Percentiles rank a stretch among this genome's conserved stretches.
Conservation (phyloP, 179 eudicot species). For the Gypsophila paniculata region DNA sequence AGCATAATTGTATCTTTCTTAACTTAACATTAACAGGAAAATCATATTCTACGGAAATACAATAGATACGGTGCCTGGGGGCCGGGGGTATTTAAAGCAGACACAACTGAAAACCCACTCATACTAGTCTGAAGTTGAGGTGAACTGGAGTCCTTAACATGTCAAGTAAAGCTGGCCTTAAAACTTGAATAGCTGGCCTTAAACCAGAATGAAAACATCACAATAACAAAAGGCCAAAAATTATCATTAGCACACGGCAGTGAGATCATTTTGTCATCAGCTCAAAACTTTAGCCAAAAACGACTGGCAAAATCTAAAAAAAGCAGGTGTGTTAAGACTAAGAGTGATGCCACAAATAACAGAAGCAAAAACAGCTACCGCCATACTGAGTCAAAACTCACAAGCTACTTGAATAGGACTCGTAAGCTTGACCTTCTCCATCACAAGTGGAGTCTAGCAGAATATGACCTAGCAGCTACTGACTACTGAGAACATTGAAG, state of each 20-base stretch:
- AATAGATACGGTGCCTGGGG: background rate
- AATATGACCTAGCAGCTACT: background rate
- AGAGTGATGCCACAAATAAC: background rate
- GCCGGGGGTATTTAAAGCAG: background rate
- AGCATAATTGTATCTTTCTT: background rate
- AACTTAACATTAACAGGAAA: background rate
- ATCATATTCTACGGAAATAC: constrained; percentile 1
- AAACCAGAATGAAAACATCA: background rate
- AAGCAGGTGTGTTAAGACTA: background rate
- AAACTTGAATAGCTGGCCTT: background rate
- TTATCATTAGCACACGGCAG: background rate
- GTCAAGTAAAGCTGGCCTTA: constrained; percentile 1
- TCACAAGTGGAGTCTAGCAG: background rate
- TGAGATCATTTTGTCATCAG: background rate
- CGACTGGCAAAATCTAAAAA: background rate
- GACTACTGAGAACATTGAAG: background rate
- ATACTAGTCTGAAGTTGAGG: background rate
- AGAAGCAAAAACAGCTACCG: background rate
- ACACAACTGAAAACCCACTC: background rate
- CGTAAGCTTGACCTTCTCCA: background rate
- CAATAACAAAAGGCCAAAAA: background rate
- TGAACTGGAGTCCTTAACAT: background rate
- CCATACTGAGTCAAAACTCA: background rate
- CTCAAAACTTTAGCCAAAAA: background rate
- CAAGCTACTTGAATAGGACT: background rate